A percentile compares a stretch with the other conserved stretches of the same genome.
phyloP scores from a whole-genome alignment of 768 basidiomycete genomes.

The Pleurotus eryngii region DNA sequence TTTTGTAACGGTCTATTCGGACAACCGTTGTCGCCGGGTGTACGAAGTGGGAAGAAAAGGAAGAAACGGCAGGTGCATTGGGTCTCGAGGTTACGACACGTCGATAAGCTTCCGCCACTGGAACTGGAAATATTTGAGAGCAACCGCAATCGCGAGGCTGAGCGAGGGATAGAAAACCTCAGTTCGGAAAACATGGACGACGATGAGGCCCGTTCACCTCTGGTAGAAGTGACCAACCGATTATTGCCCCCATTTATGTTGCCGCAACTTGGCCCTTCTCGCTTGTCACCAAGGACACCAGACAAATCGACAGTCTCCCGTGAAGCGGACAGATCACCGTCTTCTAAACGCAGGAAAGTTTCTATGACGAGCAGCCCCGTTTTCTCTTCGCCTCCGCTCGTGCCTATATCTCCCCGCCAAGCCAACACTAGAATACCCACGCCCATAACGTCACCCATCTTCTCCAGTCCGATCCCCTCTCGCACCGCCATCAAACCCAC shows the following conservation, averaged over 20 bases:
- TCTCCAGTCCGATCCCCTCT: not conserved
- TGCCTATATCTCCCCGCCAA: not conserved
- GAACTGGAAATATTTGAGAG: not conserved
- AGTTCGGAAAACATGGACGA: not conserved
- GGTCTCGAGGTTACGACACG: conserved; percentile 35
- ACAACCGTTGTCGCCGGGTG: conserved; percentile 34
- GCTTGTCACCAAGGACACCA: too few species aligned
- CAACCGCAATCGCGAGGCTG: not conserved
- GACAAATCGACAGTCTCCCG: too few species aligned
- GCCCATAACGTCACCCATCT: not conserved
- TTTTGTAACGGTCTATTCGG: conserved; percentile 32
- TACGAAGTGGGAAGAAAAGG: conserved; percentile 34
- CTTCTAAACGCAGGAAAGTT: not conserved
- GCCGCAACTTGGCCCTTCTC: too few species aligned
- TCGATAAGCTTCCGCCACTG: conserved; percentile 12
- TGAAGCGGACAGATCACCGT: not conserved
- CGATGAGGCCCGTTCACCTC: not conserved
- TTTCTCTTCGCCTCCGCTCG: not conserved
- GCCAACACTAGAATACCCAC: not conserved
- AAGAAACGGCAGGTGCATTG: conserved; percentile 36
- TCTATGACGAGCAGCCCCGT: not conserved
- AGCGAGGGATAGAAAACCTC: conserved; percentile 4
- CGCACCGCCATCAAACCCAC: not conserved
- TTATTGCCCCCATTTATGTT: not conserved
- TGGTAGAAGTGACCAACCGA: not conserved